Conservation (phyloP, 2,329 filamentous ascomycete genomes). For the Penicillium nordicum region DNA sequence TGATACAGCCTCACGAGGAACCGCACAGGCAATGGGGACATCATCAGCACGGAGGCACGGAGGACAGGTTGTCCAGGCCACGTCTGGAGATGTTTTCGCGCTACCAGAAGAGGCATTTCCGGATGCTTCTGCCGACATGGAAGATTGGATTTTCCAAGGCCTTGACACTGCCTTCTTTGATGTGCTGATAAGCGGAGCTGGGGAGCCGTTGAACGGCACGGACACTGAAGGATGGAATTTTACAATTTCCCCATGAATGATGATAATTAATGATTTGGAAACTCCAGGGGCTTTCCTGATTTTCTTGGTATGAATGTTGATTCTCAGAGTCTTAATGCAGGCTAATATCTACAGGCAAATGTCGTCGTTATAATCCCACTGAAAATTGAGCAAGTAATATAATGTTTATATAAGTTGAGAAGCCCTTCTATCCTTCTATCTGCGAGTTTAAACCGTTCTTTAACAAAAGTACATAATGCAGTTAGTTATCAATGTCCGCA, state of each 20-base stretch:
- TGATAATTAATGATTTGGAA: background rate
- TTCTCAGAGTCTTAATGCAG: background rate
- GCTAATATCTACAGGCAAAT: background rate
- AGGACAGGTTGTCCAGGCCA: background rate
- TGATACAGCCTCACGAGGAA: background rate
- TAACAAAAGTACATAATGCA: too few relatives aligned
- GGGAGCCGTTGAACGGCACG: background rate
- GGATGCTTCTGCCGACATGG: background rate
- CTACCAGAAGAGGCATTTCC: background rate
- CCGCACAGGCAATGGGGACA: background rate
- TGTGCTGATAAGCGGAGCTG: background rate
- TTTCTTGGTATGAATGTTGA: background rate
- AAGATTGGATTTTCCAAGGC: background rate
- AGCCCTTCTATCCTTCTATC: too few relatives aligned
- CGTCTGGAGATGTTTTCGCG: background rate
- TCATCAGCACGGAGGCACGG: background rate
- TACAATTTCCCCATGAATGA: background rate
- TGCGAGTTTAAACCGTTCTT: too few relatives aligned
- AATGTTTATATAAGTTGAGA: too few relatives aligned
- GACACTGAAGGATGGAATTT: background rate
- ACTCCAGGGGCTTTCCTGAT: background rate
- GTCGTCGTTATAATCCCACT: background rate
- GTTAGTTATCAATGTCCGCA: too few relatives aligned
- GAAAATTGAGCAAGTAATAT: background rate
- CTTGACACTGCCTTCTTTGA: constrained; percentile 2